Percentiles rank a stretch among this genome's conserved stretches.
These are phyloP conservation scores for Eucalyptus shirleyi DNA, from an alignment of 345 rosid genomes.

Conservation along the genomic window DNA sequence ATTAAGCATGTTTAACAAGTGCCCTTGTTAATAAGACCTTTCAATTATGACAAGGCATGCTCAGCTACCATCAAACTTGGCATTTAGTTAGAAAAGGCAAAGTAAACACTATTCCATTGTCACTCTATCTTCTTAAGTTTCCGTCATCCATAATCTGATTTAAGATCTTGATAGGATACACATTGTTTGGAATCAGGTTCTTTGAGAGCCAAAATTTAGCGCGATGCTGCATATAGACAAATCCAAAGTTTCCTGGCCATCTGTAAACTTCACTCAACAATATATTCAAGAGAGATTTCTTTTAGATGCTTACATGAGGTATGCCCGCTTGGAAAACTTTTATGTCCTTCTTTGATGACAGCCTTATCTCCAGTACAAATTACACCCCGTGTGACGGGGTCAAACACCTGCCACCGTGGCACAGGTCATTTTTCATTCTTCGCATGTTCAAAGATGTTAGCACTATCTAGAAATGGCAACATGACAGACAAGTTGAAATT, in stretches of 20 bases:
- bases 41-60: background rate
- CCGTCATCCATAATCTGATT: background rate
- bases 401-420: conserved; percentile 32
- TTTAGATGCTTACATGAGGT: conserved; percentile 58
- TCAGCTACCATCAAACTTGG: background rate
- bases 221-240: background rate
- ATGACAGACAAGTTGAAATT: background rate
- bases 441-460: background rate
- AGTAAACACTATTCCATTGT: background rate
- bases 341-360: conserved; percentile 85
- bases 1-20: background rate
- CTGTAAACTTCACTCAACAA: background rate
- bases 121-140: background rate
- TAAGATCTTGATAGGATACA: background rate
- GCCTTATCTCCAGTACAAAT: conserved; percentile 58
- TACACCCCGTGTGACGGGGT: conserved; percentile 47
- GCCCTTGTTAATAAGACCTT: background rate
- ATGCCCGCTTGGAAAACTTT: conserved; percentile 96
- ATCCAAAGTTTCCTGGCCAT: background rate
- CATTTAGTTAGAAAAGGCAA: background rate
- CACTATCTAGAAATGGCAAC: background rate
- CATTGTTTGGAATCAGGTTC: background rate
- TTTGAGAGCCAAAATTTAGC: background rate
- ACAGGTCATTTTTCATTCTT: background rate
- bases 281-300: background rate